Conservation (phyloP, 1,139 yeast genomes). For the Yamadazyma triangularis region DNA sequence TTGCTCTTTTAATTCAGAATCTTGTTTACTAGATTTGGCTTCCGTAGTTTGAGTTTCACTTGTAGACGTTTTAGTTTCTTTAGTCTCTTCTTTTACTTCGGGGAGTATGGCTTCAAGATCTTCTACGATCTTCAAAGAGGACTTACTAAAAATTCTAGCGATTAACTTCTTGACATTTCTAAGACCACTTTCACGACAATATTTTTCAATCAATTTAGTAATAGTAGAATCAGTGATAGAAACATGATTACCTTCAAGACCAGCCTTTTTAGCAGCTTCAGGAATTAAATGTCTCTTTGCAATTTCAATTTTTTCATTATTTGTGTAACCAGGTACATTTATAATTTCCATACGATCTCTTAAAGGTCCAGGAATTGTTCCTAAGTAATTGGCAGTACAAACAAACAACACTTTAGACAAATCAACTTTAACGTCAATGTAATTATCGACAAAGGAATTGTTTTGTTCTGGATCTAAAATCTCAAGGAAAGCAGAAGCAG, state of each 20-base stretch:
- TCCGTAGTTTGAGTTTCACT: slow-evolving; percentile 9
- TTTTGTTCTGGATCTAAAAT: slow-evolving; percentile 96
- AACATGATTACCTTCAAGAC: slow-evolving; percentile 68
- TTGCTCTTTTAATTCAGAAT: slow-evolving; percentile 17
- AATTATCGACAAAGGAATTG: slow-evolving; percentile 82
- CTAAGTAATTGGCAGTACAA: slow-evolving; percentile 89
- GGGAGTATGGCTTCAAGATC: slow-evolving; percentile 46
- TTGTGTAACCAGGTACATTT: slow-evolving; percentile 89
- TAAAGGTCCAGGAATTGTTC: slow-evolving; percentile 88
- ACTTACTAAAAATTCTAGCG: slow-evolving; percentile 87
- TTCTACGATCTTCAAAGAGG: slow-evolving; percentile 78
- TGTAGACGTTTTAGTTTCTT: slow-evolving; percentile 4
- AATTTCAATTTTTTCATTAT: slow-evolving; percentile 86
- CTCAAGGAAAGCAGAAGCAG: slow-evolving; percentile 87
- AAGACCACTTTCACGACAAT: slow-evolving; percentile 95
- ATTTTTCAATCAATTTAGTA: slow-evolving; percentile 67
- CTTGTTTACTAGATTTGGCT: slow-evolving; percentile 12
- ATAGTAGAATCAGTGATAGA: slow-evolving; percentile 66
- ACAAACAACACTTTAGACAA: slow-evolving; percentile 89
- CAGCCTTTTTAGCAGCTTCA: slow-evolving; percentile 75
- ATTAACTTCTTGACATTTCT: slow-evolving; percentile 86
- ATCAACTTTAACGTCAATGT: slow-evolving; percentile 89
- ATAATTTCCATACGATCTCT: slow-evolving; percentile 97
- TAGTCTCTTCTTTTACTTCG: slow-evolving; percentile 19
- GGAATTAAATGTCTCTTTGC: slow-evolving; percentile 88